Conservation (phyloP, 140 eudicot genomes). For the Anethum foeniculum region DNA sequence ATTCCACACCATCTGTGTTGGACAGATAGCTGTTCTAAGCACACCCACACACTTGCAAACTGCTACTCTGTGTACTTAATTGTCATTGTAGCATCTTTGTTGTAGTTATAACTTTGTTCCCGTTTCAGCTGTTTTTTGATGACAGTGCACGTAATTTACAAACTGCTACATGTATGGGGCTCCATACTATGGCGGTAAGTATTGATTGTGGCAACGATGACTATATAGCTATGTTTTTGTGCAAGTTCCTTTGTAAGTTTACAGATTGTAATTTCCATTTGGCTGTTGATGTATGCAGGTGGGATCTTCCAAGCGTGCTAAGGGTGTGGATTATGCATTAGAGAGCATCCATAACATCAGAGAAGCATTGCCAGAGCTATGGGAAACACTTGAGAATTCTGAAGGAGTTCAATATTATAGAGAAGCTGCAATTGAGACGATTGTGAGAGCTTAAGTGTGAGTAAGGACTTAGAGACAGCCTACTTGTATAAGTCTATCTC, state of each 20-base stretch:
- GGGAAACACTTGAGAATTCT: slow-evolving; percentile 43
- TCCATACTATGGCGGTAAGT: slow-evolving; percentile 72
- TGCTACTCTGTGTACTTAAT: background rate
- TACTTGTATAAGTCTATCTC: background rate
- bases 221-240: background rate
- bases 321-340: slow-evolving; percentile 70
- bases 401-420: slow-evolving; percentile 31
- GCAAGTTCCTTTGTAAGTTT: background rate
- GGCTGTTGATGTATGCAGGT: slow-evolving; percentile 35
- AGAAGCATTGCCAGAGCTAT: slow-evolving; percentile 85
- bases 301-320: slow-evolving; percentile 54
- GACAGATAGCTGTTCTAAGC: background rate
- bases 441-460: slow-evolving; percentile 50
- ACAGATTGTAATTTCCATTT: background rate
- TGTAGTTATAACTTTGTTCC: background rate
- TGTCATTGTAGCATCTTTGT: background rate
- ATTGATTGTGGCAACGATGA: background rate
- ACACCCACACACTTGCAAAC: background rate
- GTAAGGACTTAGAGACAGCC: background rate
- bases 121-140: slow-evolving; percentile 74
- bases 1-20: background rate
- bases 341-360: slow-evolving; percentile 83
- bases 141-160: slow-evolving; percentile 75
- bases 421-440: slow-evolving; percentile 57
- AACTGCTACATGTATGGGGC: slow-evolving; percentile 51